Percentiles rank a stretch among this genome's conserved stretches.
These are phyloP conservation scores for Botrytis cinerea DNA, from an alignment of 2,329 filamentous ascomycete genomes.

Conservation along the genomic window DNA sequence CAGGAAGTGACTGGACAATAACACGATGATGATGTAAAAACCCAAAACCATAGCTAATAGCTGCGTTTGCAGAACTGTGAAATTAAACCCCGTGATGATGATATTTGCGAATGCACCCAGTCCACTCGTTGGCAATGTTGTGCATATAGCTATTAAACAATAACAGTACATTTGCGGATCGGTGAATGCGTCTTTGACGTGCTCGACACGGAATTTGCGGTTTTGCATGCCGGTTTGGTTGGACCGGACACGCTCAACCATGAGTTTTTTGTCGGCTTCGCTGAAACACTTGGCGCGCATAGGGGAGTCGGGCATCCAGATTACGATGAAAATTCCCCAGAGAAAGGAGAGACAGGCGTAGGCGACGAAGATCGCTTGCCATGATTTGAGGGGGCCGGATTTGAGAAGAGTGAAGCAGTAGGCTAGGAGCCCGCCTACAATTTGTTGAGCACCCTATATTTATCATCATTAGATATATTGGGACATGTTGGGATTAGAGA, in stretches of 20 bases:
- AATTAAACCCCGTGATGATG: conserved; percentile 70
- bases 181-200: conserved; percentile 53
- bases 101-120: conserved; percentile 74
- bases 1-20: conserved; percentile 66
- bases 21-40: conserved; percentile 70
- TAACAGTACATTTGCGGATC: conserved; percentile 71
- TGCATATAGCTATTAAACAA: conserved; percentile 66
- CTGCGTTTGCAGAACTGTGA: conserved; percentile 67
- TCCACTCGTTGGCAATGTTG: conserved; percentile 71
- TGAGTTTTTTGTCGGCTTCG: conserved; percentile 48
- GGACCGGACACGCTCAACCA: conserved; percentile 55
- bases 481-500: neutral
- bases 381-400: conserved; percentile 56
- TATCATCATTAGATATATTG: conserved; percentile 42
- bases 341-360: conserved; percentile 49
- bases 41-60: conserved; percentile 75
- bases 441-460: conserved; percentile 66
- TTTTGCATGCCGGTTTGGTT: conserved; percentile 60
- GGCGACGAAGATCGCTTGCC: conserved; percentile 60
- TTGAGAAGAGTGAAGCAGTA: conserved; percentile 58
- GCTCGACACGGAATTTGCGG: conserved; percentile 51
- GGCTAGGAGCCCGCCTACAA: conserved; percentile 62
- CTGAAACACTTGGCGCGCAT: conserved; percentile 49
- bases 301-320: conserved; percentile 53
- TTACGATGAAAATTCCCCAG: conserved; percentile 47